Evolutionary conservation across 2,329 filamentous ascomycete genomes (phyloP), one percentile per base, ranked within the genome.

Genomic region (Ophiostoma piceae): DNA sequence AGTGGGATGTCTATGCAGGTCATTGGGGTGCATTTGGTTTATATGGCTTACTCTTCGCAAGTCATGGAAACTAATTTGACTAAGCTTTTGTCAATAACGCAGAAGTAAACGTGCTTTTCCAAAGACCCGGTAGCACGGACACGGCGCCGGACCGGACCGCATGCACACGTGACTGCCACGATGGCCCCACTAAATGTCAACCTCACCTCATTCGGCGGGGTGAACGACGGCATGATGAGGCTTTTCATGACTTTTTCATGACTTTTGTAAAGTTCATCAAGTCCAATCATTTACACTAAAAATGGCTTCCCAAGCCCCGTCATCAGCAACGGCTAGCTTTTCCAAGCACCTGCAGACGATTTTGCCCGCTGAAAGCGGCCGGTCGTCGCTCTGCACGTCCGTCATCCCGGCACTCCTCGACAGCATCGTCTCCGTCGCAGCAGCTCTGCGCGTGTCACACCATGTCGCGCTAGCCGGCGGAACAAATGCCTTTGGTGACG

Each of bases 401-500:
- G 80, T 87, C 4, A 76, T 87, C 2, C 85, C 85, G 0, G 75
- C 78, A 0, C 79, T 87, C 0, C 77, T 87, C 54, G 74, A 77
- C 37, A 77, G 79, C 73, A 77, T 87, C 67, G 76, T 80, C 16
- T 77, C 78, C 9, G 82, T 87, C 67, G 80, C 83, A 54, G 74
- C 74, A 6, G 76, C 80, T 1, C 79, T 87, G 11, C 79, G 80
- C n/a, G 72, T 70, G 1, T 78, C 82, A 0, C 81, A 84, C 70
- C 76, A 79, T 67, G 81, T 87, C 67, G 76, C 81, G 0, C 79
- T 79, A 1, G 84, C 83, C 26, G 82, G 82, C 0, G 79, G 68
- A 19, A 69, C 83, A 51, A 88, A 88, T 74, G 78, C 79, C 1
- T 88, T 88, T 75, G 88, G 85, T 22, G 85, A 88, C 73, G 70